A percentile compares a stretch with the other conserved stretches of the same genome.
Conservation (phyloP, 306 rosid genomes). For the Alnus glutinosa region DNA sequence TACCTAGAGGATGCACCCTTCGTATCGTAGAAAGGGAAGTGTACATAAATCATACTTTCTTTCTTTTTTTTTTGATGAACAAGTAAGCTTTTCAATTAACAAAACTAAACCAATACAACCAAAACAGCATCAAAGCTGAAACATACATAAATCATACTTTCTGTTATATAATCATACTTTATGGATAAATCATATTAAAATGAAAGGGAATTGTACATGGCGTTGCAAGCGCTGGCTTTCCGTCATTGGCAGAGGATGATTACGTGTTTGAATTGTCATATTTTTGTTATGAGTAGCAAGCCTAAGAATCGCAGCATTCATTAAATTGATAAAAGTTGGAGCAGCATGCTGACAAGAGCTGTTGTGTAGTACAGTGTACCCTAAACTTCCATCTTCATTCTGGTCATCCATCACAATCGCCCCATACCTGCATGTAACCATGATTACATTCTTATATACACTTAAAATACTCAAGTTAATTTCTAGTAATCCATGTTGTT, state of each 20-base stretch:
- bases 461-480: background rate
- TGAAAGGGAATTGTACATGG: constrained; percentile 53
- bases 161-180: background rate
- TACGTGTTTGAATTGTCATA: constrained; percentile 84
- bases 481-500: background rate
- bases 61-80: no score
- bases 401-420: constrained; percentile 86
- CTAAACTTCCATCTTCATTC: constrained; percentile 78
- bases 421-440: constrained; percentile 71
- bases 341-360: constrained; percentile 93
- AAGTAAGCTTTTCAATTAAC: no score
- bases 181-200: constrained; percentile 17
- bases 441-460: constrained; percentile 15
- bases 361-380: constrained; percentile 93
- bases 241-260: constrained; percentile 91
- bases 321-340: constrained; percentile 90
- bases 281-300: constrained; percentile 60
- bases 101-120: no score
- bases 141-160: no score
- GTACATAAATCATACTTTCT: no score
- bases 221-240: constrained; percentile 87
- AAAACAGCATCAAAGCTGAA: no score
- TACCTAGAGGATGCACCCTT: no score
- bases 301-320: constrained; percentile 89
- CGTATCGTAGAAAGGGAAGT: no score